Base-by-base conservation (phyloP, 2,329 filamentous ascomycete genomes). In the Neofusicoccum cordaticola region DNA sequence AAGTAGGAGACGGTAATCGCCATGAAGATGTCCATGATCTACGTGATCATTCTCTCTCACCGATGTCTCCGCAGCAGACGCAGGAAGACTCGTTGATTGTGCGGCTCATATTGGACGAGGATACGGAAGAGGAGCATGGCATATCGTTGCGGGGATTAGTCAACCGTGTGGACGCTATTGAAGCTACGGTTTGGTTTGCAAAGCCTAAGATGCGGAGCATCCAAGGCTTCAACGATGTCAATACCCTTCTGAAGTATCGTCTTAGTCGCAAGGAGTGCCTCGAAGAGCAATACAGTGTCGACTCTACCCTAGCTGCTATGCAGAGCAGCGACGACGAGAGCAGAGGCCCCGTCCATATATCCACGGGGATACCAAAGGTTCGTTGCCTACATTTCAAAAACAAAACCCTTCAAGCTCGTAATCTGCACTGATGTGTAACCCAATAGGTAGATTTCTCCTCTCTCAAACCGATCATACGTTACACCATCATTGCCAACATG, bases 401-500 rank as follows among this genome's bases (percentile, higher is more conserved):
- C n/a, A 3, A 31, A 15, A 5, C 11, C 39, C 15, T n/a, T 7
- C 3, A 34, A 37, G 15, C 9, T 48, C 19, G 3, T 11, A 6
- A 41, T 17, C 8, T 48, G 17, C 22, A 42, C 52, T 56, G 27
- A 63, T 31, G 17, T 19, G 2, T n/a, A 9, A n/a, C 11, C 13
- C 5, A 2, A 15, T 5, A 60, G 63, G 27, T 41, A 19, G 5
- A 9, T 1, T 42, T 64, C 12, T 15, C 19, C 5, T 22, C 11
- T 3, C 52, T 64, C 37, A 27, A 34, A 5, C 22, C 12, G 3
- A 22, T 64, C 34, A n/a, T 37, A 35, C 63, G 48, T 13, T 37
- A 13, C 27, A 64, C 52, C 8, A 51, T 64, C n/a, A 52, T 60
- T 4, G 15, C n/a, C 5, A 64, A 60, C n/a, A 60, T 64, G 17